These are phyloP conservation scores for Tephrocybe sp. DNA, from an alignment of 768 basidiomycete species.

Conservation along the genomic window DNA sequence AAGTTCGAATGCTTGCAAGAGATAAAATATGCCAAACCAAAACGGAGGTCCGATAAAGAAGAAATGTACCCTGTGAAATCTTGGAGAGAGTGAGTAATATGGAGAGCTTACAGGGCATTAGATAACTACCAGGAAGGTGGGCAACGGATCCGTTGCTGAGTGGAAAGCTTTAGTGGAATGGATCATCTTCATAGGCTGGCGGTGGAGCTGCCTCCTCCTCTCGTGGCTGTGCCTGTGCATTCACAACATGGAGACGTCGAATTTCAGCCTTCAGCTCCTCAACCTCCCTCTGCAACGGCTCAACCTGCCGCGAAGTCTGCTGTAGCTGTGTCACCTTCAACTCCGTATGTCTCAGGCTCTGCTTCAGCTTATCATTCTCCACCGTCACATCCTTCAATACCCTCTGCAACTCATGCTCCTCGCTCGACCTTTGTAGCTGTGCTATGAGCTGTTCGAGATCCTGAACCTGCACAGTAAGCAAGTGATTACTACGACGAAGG, in stretches of 20 bases:
- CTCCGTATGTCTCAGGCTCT: slow-evolving; percentile 25
- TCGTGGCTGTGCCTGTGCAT: not conserved
- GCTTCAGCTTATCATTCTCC: slow-evolving; percentile 36
- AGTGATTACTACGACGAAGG: slow-evolving; percentile 30
- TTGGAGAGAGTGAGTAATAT: no score
- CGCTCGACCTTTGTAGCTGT: slow-evolving; percentile 28
- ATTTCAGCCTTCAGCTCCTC: slow-evolving; percentile 13
- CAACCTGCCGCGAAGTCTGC: slow-evolving; percentile 5
- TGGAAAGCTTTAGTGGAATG: not conserved
- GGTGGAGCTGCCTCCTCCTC: slow-evolving; percentile 15
- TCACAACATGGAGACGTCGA: slow-evolving; percentile 12
- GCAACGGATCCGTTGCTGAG: not conserved
- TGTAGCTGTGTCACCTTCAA: slow-evolving; percentile 4
- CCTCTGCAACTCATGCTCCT: slow-evolving; percentile 23
- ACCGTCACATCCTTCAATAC: slow-evolving; percentile 26
- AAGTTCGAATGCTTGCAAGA: no score
- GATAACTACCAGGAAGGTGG: no score
- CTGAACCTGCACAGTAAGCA: slow-evolving; percentile 26
- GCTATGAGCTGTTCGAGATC: slow-evolving; percentile 31
- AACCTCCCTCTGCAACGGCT: slow-evolving; percentile 8
- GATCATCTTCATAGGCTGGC: slow-evolving; percentile 17
- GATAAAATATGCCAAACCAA: no score
- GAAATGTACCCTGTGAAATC: no score
- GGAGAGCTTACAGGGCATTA: no score
- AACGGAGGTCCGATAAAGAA: not conserved